These are phyloP conservation scores for Colletotrichum cereale DNA, from an alignment of 2,329 filamentous ascomycete species.

Conservation along the genomic window DNA sequence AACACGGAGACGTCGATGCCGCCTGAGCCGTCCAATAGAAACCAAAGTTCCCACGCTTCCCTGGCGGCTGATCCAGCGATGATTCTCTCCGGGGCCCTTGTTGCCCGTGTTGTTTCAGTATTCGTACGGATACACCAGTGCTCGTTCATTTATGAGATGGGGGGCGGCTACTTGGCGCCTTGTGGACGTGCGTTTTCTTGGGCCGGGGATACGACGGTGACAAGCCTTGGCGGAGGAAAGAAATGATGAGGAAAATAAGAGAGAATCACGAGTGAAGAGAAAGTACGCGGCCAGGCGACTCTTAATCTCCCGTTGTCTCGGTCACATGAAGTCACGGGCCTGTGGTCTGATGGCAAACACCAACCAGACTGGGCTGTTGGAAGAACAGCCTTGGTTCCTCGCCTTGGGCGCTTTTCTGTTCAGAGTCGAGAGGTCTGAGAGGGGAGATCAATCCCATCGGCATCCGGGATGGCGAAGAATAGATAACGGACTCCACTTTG, in stretches of 20 bases:
- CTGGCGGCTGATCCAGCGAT: not conserved
- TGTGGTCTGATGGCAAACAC: not conserved
- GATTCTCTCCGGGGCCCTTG: conserved; percentile 15
- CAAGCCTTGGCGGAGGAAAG: not conserved
- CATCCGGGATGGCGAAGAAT: not conserved
- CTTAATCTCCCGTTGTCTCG: conserved; percentile 11
- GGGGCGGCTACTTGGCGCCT: too few species aligned
- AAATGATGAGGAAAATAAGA: too few species aligned
- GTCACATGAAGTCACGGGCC: not conserved
- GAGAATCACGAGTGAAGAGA: not conserved
- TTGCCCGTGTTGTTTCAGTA: not conserved
- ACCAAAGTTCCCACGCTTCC: not conserved
- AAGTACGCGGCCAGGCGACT: not conserved
- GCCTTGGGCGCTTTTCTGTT: not conserved
- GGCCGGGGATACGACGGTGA: not conserved
- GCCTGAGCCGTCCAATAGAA: not conserved
- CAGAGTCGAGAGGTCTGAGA: not conserved
- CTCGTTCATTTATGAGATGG: not conserved
- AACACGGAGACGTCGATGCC: not conserved
- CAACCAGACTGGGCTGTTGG: not conserved
- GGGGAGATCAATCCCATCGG: not conserved
- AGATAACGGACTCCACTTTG: not conserved
- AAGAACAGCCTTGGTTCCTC: not conserved
- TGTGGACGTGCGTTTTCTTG: not conserved
- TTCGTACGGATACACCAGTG: too few species aligned